A percentile compares a stretch with the other conserved stretches of the same genome.
These are phyloP conservation scores for Neurospora crassa DNA, from an alignment of 2,329 filamentous ascomycete species.

Conservation along the genomic window DNA sequence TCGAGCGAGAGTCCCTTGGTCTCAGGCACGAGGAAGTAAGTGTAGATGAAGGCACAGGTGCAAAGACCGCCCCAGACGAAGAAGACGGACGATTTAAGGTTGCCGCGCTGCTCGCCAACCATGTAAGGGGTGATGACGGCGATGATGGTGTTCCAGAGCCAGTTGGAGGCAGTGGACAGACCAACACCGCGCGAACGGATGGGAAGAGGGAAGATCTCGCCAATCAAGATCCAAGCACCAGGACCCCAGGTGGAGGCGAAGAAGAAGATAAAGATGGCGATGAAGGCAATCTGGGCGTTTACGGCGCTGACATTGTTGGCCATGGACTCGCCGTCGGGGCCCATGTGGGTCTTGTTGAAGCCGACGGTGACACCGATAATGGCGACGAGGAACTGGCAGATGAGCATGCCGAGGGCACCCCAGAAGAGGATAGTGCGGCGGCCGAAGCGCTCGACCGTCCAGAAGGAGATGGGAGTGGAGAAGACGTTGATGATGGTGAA, in stretches of 20 bases:
- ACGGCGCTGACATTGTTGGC: slow-evolving; percentile 48
- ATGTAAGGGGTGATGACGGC: slow-evolving; percentile 68
- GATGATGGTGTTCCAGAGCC: slow-evolving; percentile 76
- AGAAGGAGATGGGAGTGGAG: slow-evolving; percentile 84
- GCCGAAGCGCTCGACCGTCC: slow-evolving; percentile 70
- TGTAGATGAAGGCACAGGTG: slow-evolving; percentile 48
- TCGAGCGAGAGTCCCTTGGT: slow-evolving; percentile 70
- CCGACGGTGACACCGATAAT: slow-evolving; percentile 60
- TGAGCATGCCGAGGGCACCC: slow-evolving; percentile 72
- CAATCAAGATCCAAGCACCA: slow-evolving; percentile 71
- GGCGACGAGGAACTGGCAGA: slow-evolving; percentile 81
- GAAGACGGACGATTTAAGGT: slow-evolving; percentile 62
- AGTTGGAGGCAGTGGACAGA: slow-evolving; percentile 81
- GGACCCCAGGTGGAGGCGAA: slow-evolving; percentile 87
- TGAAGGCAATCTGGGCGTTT: slow-evolving; percentile 73
- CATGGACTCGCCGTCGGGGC: slow-evolving; percentile 29
- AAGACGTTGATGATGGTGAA: slow-evolving; percentile 81
- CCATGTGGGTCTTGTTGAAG: slow-evolving; percentile 37
- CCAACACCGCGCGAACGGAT: slow-evolving; percentile 83
- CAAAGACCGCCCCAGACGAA: slow-evolving; percentile 67
- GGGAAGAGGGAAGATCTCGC: slow-evolving; percentile 82
- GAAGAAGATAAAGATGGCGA: slow-evolving; percentile 88
- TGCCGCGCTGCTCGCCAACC: slow-evolving; percentile 48
- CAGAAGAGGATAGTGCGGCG: slow-evolving; percentile 71
- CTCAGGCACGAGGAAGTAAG: slow-evolving; percentile 66